A percentile compares a stretch with the other conserved stretches of the same genome.
Evolutionary conservation across 2,329 filamentous ascomycete species (phyloP).

Genomic region (Penicillium sp.): DNA sequence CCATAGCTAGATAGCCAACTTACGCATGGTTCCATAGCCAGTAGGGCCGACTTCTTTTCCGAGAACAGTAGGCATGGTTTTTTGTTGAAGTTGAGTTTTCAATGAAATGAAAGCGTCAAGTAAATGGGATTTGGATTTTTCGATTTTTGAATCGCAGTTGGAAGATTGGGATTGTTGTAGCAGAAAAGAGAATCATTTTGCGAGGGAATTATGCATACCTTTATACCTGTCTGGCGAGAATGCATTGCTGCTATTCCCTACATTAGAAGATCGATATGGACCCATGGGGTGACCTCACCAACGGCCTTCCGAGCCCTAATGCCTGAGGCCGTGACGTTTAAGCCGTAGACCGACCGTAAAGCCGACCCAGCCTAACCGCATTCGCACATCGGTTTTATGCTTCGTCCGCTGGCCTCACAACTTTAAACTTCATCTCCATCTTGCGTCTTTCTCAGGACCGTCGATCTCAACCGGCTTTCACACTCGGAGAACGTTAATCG

Average conservation of each 20-base stretch:
- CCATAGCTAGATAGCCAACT: background rate
- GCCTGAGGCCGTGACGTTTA: background rate
- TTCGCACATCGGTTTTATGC: background rate
- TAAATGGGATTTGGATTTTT: background rate
- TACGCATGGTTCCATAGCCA: constrained; percentile 19
- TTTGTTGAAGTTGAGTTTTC: background rate
- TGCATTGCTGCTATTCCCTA: too few species aligned
- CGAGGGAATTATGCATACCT: too few species aligned
- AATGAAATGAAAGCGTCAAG: background rate
- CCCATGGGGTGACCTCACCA: too few species aligned
- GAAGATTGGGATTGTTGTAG: too few species aligned
- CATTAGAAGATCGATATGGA: too few species aligned
- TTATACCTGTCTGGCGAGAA: background rate
- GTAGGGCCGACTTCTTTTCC: constrained; percentile 18
- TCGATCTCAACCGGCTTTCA: background rate
- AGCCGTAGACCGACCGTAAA: background rate
- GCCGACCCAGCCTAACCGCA: background rate
- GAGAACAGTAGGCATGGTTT: constrained; percentile 16
- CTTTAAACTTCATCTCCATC: too few species aligned
- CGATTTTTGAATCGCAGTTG: too few species aligned
- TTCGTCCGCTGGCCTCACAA: too few species aligned
- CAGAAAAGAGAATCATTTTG: background rate
- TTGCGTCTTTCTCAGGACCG: too few species aligned
- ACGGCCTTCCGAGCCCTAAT: too few species aligned
- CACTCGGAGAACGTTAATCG: background rate